Evolutionary conservation across 306 rosid genomes (phyloP), one percentile per base, ranked within the genome.

Genomic region (Cicer pinnatifidum): DNA sequence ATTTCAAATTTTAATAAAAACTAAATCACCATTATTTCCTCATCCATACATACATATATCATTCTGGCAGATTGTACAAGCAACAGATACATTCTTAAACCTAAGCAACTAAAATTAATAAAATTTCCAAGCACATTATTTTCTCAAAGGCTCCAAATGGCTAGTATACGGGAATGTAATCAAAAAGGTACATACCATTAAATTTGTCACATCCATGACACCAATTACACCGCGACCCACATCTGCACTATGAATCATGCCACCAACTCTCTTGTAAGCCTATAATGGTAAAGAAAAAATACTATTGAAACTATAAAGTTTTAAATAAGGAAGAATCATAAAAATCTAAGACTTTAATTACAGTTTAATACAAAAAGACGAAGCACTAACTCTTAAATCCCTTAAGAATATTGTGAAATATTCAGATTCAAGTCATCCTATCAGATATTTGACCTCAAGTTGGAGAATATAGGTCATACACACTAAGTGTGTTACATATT

Each of bases 211-310:
- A 77, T 87, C 88, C n/a, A 82, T 72, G 52, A 87, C 90, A 57
- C 90, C 90, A 61, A 87, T 80, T 46, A 87, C 86, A 59, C 90
- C 90, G 6, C 88, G 86, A 11, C 86, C 86, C 35, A 77, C 79
- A 79, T 81, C 90, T 20, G 85, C 88, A 75, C 43, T 77, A 33
- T 84, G 86, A 71, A 74, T 71, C 90, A 84, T 82, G 56, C 86
- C 86, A 48, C 90, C 88, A 77, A 87, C 86, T 80, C 90, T 84
- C 79, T 87, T 87, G 85, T 82, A 87, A 74, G 90, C 88, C 90
- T 87, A 58, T 7, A 48, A 81, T 71, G 20, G 64, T 8, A 41
- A 38, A 73, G 11, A 73, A 57, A 78, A 33, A 44, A 13, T 19
- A 23, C 5, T 17, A 19, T 63, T 20, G 10, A 63, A 66, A 19